Base-by-base conservation (phyloP, 495 filamentous ascomycete genomes). In the Penicillium atrosanguineum region DNA sequence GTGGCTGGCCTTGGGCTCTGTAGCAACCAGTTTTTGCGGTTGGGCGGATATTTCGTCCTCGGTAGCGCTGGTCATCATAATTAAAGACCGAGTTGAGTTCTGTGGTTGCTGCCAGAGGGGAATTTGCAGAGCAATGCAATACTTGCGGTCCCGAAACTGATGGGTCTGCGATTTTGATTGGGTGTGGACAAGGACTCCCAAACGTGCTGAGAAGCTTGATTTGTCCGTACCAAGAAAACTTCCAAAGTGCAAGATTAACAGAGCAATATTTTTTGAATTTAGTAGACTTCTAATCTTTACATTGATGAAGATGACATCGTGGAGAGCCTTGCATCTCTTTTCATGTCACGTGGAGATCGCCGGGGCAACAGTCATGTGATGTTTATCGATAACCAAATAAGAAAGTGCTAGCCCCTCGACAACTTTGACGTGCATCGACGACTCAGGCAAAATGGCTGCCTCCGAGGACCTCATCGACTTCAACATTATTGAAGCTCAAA, bases 401-500 rank as follows among this genome's bases (percentile, higher is more conserved):
- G 50, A 28, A 49, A 34, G 31, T 34, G 16, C 42, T 16, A 38
- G 21, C 50, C 39, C n/a, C 21, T 56, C 51, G 46, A 56, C 46
- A 26, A 44, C 16, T 41, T 52, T 21, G 19, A 44, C 52, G 23
- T 9, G 37, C 15, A 34, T 18, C 16, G n/a, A 18, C 31, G 50
- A 46, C 46, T 42, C 63, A 62, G 62, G 55, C 65, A 65, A 60
- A 34, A 83, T 83, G 80, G 70, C 78, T 62, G 73, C 62, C 47
- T 65, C 79, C 28, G 76, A 81, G 29, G 83, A 87, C 57, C 68
- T 85, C 16, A 89, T 96, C 64, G 83, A 95, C 70, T 97, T 98
- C 78, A 88, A 95, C 55, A 84, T 97, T 55, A 97, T 98, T 73
- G 94, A 98, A 68, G 81, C 79, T 40, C 91, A 96, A 63, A 98